Conservation (phyloP, 345 rosid genomes). For the Salix suchowensis region DNA sequence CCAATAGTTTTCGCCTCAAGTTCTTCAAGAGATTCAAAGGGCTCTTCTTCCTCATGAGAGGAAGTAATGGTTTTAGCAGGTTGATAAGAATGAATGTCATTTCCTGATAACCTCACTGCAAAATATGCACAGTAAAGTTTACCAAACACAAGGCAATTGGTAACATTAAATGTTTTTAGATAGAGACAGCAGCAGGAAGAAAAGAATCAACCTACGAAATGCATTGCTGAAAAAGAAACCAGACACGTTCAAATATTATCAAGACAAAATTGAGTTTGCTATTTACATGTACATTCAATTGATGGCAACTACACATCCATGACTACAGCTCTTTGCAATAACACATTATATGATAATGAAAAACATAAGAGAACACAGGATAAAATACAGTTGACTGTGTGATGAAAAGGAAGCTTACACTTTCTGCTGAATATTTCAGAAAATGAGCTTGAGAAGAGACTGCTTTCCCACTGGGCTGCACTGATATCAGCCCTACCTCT, state of each 20-base stretch:
- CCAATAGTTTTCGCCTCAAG: slow-evolving; percentile 89
- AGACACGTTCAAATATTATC: background rate
- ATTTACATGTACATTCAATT: background rate
- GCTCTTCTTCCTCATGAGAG: slow-evolving; percentile 57
- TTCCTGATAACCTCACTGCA: slow-evolving; percentile 58
- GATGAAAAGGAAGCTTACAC: slow-evolving; percentile 37
- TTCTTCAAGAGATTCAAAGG: slow-evolving; percentile 73
- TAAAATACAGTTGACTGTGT: background rate
- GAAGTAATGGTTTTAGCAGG: slow-evolving; percentile 38
- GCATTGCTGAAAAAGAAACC: background rate
- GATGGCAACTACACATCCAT: background rate
- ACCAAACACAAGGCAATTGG: background rate
- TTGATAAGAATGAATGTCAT: slow-evolving; percentile 37
- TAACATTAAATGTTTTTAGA: background rate
- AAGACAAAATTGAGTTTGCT: background rate
- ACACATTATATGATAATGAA: background rate
- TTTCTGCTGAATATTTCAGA: slow-evolving; percentile 74
- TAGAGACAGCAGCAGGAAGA: background rate
- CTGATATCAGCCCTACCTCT: slow-evolving; percentile 29
- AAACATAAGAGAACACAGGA: background rate
- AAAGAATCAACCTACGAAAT: background rate
- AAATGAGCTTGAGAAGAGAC: slow-evolving; percentile 94
- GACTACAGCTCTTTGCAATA: background rate
- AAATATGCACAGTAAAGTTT: background rate
- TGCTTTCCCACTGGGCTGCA: slow-evolving; percentile 61